A percentile compares a stretch with the other conserved stretches of the same genome.
These are phyloP conservation scores for Tolypocladium amazonense DNA, from an alignment of 2,329 filamentous ascomycete genomes.

Conservation along the genomic window DNA sequence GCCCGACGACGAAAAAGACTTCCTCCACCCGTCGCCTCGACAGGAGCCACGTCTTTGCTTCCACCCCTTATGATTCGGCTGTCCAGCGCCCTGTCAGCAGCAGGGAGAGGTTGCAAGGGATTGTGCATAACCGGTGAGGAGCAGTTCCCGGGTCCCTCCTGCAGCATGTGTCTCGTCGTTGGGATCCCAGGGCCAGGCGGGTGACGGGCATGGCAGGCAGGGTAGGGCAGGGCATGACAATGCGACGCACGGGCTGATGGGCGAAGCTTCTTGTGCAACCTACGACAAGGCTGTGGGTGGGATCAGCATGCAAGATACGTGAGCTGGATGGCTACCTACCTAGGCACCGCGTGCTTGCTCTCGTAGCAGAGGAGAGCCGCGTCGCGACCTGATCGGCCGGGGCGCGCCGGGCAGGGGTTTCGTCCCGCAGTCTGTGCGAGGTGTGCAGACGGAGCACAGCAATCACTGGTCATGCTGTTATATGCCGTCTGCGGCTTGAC, in stretches of 20 bases:
- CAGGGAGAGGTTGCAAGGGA: background rate
- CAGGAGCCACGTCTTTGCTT: constrained; percentile 1
- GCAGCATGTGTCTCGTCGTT: background rate
- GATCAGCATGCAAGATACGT: background rate
- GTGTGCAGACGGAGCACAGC: background rate
- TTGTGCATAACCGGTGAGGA: background rate
- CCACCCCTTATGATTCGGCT: background rate
- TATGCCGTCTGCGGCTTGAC: background rate
- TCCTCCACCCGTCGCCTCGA: background rate
- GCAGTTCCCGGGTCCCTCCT: background rate
- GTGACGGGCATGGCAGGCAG: background rate
- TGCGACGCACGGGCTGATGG: background rate
- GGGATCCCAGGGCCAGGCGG: background rate
- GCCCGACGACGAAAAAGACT: background rate
- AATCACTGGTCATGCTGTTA: background rate
- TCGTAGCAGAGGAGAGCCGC: background rate
- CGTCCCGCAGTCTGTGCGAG: background rate
- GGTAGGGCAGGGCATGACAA: background rate
- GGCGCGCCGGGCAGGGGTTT: background rate
- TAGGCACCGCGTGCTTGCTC: background rate
- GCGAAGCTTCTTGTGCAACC: background rate
- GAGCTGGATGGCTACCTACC: background rate
- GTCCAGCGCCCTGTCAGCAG: background rate
- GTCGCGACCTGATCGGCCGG: background rate
- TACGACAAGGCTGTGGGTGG: background rate